phyloP scores from a whole-genome alignment of 2,329 filamentous ascomycete genomes.

The Pseudohalonectria lignicola region DNA sequence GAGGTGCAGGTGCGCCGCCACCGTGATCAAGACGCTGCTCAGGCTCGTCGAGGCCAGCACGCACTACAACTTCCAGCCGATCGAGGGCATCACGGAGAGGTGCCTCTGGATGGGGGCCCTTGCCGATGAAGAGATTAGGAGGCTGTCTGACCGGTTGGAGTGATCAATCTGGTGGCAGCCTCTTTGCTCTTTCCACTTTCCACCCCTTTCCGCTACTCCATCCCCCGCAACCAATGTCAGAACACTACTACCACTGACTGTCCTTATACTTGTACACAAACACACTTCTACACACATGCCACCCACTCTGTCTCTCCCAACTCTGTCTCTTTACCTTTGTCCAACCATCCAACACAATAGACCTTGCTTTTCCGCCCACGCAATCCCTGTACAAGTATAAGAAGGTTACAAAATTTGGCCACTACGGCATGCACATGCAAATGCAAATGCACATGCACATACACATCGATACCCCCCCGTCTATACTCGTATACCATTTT shows the following conservation, averaged over 20 bases:
- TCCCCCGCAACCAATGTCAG: neutral
- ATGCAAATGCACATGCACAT: neutral
- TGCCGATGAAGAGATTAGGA: slow-evolving; percentile 62
- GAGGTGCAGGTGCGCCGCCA: slow-evolving; percentile 63
- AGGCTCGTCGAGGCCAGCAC: slow-evolving; percentile 71
- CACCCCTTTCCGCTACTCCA: neutral
- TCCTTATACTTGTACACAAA: neutral
- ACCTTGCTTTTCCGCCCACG: neutral
- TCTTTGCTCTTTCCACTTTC: too few species aligned
- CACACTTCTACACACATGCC: neutral
- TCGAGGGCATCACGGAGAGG: slow-evolving; percentile 66
- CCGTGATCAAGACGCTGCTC: slow-evolving; percentile 68
- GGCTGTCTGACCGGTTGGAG: slow-evolving; percentile 38
- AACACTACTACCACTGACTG: neutral
- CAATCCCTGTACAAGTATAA: neutral
- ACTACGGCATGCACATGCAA: too few species aligned
- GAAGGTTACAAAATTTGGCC: too few species aligned
- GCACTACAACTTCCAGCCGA: slow-evolving; percentile 60
- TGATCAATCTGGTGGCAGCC: too few species aligned
- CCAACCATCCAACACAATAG: neutral
- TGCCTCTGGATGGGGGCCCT: slow-evolving; percentile 80
- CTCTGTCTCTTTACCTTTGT: neutral
- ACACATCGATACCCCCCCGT: neutral
- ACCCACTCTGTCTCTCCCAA: neutral
- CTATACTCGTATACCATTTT: neutral